Percentiles rank a stretch among this genome's conserved stretches.
phyloP scores from a whole-genome alignment of 1,284 basidiomycete genomes.

The Pisolithus thermaeus region DNA sequence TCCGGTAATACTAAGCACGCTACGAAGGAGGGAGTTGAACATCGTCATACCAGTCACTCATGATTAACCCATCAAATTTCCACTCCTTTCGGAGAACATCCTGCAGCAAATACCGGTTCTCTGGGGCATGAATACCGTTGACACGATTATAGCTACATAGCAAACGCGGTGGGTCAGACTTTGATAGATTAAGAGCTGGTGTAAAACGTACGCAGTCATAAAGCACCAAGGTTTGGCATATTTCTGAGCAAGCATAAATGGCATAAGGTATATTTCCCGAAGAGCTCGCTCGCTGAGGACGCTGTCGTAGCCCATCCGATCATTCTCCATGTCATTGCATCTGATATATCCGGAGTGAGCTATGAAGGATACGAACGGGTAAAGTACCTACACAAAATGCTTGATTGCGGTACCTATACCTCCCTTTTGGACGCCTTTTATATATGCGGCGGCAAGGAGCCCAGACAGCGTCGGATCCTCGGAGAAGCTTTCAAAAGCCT shows the following conservation, averaged over 20 bases:
- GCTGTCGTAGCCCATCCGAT: slow-evolving; percentile 58
- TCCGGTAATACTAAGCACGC: slow-evolving; percentile 13
- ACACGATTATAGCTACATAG: slow-evolving; percentile 56
- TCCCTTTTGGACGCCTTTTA: slow-evolving; percentile 65
- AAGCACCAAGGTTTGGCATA: slow-evolving; percentile 64
- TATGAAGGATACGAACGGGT: background rate
- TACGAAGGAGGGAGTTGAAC: background rate
- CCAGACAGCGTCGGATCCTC: slow-evolving; percentile 77
- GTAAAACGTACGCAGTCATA: slow-evolving; percentile 58
- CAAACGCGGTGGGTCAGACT: slow-evolving; percentile 1
- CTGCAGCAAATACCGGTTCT: slow-evolving; percentile 56
- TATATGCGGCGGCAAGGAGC: slow-evolving; percentile 62
- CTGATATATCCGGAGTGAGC: slow-evolving; percentile 22
- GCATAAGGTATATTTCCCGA: slow-evolving; percentile 77
- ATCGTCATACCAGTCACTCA: slow-evolving; percentile 69
- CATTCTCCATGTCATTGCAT: slow-evolving; percentile 70
- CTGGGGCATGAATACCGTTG: slow-evolving; percentile 67
- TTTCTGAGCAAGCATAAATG: slow-evolving; percentile 79
- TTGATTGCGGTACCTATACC: slow-evolving; percentile 72
- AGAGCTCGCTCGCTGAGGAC: slow-evolving; percentile 64
- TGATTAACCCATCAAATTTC: slow-evolving; percentile 64
- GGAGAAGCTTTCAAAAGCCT: slow-evolving; percentile 74
- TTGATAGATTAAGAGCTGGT: background rate
- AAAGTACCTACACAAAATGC: slow-evolving; percentile 54
- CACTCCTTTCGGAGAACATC: slow-evolving; percentile 72